A percentile compares a stretch with the other conserved stretches of the same genome.
Evolutionary conservation across 768 basidiomycete species (phyloP).

Genomic region (Hericium rajendrae): DNA sequence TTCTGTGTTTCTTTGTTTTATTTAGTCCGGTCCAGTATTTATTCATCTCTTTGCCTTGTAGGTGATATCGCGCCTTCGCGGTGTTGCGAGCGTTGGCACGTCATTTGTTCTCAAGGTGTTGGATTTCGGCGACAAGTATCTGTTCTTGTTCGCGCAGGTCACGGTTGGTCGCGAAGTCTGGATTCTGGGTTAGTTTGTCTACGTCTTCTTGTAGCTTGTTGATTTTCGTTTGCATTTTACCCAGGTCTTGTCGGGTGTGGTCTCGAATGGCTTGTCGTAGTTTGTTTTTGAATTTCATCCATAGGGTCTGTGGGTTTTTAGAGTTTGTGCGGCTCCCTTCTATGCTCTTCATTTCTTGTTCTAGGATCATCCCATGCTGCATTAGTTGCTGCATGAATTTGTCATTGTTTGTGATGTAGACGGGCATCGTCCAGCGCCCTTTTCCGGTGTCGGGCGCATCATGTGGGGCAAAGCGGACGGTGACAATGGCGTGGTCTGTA

Average conservation of each 20-base stretch:
- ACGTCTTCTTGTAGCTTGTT: too few species aligned
- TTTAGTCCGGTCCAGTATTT: neutral
- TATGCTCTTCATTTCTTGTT: neutral
- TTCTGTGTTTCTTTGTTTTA: neutral
- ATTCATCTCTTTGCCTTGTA: neutral
- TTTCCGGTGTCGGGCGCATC: neutral
- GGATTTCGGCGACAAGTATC: neutral
- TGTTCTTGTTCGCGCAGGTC: neutral
- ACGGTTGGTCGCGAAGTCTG: too few species aligned
- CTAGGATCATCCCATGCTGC: neutral
- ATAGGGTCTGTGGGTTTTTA: neutral
- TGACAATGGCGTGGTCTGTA: neutral
- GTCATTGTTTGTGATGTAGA: neutral
- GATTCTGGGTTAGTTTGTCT: too few species aligned
- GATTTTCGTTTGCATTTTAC: too few species aligned
- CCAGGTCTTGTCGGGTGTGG: too few species aligned
- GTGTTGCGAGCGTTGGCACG: neutral
- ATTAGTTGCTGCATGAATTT: neutral
- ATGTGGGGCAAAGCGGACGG: neutral
- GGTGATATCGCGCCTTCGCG: neutral
- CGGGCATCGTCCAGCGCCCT: neutral
- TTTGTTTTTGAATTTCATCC: neutral
- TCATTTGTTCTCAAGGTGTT: neutral
- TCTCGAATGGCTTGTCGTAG: too few species aligned
- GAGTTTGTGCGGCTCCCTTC: too few species aligned